Conservation (phyloP, 163 green algal genomes). For the Volvox carteri region DNA sequence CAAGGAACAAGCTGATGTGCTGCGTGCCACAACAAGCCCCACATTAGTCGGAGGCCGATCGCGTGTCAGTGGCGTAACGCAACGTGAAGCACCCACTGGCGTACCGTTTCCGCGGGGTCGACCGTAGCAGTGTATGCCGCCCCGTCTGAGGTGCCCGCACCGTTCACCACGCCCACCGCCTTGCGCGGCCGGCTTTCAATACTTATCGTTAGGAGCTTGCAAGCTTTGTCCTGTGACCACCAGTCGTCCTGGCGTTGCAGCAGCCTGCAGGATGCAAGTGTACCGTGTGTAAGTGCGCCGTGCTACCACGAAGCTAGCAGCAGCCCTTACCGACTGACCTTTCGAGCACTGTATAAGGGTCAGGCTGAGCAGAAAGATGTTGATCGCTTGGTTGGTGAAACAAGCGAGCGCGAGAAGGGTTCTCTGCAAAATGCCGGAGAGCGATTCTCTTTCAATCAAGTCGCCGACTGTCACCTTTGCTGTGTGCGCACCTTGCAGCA, state of each 20-base stretch:
- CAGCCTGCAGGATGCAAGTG: constrained; percentile 56
- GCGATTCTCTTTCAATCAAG: constrained; percentile 1
- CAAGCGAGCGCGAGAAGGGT: constrained; percentile 72
- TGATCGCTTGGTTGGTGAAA: constrained; percentile 77
- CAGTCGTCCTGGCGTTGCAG: constrained; percentile 85
- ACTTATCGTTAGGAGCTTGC: constrained; percentile 81
- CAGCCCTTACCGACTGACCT: constrained; percentile 61
- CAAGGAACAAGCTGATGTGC: constrained; percentile 83
- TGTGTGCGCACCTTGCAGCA: constrained; percentile 79
- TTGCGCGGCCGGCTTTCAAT: constrained; percentile 75
- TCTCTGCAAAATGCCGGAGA: constrained; percentile 60
- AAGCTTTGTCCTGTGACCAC: constrained; percentile 95
- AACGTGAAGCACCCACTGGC: neutral
- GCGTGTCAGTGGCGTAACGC: neutral
- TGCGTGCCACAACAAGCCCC: constrained; percentile 9
- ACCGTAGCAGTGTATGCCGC: neutral
- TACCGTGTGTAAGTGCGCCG: neutral
- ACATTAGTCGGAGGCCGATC: neutral
- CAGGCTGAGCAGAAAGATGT: constrained; percentile 62
- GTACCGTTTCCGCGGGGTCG: constrained; percentile 62
- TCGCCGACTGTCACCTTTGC: neutral
- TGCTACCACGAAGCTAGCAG: neutral
- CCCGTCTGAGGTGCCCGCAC: constrained; percentile 45
- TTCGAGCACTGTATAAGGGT: constrained; percentile 86
- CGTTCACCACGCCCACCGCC: constrained; percentile 61